These are phyloP conservation scores for Colletotrichum australisinense DNA, from an alignment of 2,329 filamentous ascomycete genomes.

Conservation along the genomic window DNA sequence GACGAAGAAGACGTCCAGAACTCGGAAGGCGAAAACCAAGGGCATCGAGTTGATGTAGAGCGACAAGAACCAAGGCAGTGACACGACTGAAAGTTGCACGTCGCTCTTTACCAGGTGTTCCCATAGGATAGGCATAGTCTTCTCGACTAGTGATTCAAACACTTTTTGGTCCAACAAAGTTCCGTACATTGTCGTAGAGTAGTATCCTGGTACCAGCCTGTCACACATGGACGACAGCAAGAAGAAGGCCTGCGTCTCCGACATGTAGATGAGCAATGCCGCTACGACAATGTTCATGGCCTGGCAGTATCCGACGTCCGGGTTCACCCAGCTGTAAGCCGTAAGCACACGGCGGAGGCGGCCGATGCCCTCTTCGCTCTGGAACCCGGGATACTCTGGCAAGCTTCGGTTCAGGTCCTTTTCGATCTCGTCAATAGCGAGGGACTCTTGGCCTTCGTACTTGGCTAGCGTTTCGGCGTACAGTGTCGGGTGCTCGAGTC, in stretches of 20 bases:
- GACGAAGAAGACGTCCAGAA: constrained; percentile 97
- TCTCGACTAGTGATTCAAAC: constrained; percentile 97
- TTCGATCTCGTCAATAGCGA: constrained; percentile 98
- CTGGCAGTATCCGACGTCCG: constrained; percentile 97
- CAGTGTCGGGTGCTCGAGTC: constrained; percentile 85
- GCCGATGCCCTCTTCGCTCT: constrained; percentile 94
- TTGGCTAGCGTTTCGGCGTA: constrained; percentile 88
- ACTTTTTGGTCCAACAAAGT: constrained; percentile 96
- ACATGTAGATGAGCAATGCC: constrained; percentile 98
- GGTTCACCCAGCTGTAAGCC: constrained; percentile 97
- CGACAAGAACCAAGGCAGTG: constrained; percentile 96
- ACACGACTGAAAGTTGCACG: constrained; percentile 96
- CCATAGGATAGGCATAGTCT: constrained; percentile 98
- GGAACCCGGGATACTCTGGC: constrained; percentile 96
- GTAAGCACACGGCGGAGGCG: constrained; percentile 90
- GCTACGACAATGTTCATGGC: constrained; percentile 99
- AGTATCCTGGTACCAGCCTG: constrained; percentile 93
- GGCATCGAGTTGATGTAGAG: constrained; percentile 99
- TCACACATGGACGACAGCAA: constrained; percentile 92
- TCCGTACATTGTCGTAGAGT: constrained; percentile 99
- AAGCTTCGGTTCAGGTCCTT: constrained; percentile 97
- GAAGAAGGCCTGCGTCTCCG: constrained; percentile 95
- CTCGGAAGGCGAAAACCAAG: constrained; percentile 94
- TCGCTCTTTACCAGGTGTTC: constrained; percentile 97
- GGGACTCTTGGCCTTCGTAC: constrained; percentile 85